Conservation (phyloP, 768 basidiomycete genomes). For the Boletus reticuloceps region DNA sequence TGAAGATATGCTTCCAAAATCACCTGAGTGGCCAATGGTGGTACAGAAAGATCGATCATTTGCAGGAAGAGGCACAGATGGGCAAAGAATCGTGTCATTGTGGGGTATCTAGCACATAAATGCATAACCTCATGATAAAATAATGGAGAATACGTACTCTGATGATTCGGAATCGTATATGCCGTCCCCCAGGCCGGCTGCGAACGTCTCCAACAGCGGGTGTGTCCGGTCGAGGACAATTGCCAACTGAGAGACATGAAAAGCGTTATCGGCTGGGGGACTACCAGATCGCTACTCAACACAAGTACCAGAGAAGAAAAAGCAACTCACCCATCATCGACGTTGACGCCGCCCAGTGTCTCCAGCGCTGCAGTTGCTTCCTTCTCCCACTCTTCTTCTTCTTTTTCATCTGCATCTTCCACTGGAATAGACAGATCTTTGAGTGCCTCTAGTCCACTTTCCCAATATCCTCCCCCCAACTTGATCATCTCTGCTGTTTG, state of each 20-base stretch:
- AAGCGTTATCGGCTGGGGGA: constrained; percentile 66
- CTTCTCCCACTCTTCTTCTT: constrained; percentile 61
- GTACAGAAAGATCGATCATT: constrained; percentile 72
- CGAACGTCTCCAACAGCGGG: constrained; percentile 66
- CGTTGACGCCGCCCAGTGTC: constrained; percentile 52
- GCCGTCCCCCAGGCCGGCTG: constrained; percentile 51
- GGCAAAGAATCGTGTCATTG: constrained; percentile 86
- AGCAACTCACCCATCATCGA: constrained; percentile 59
- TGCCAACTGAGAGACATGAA: constrained; percentile 78
- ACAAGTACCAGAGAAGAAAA: neutral
- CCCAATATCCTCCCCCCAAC: constrained; percentile 79
- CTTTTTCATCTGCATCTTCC: constrained; percentile 31
- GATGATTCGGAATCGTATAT: constrained; percentile 45
- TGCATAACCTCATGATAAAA: neutral
- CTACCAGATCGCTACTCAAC: constrained; percentile 30
- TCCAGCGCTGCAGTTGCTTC: constrained; percentile 61
- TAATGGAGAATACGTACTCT: constrained; percentile 48
- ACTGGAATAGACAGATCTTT: constrained; percentile 35
- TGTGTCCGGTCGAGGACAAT: constrained; percentile 74
- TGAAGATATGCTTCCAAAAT: constrained; percentile 88
- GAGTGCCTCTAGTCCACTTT: constrained; percentile 51
- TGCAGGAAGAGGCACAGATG: constrained; percentile 89
- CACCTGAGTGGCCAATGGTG: constrained; percentile 70
- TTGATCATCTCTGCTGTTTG: constrained; percentile 65
- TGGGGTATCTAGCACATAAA: constrained; percentile 49